Evolutionary conservation across 116 monocot species (phyloP), one percentile per base, ranked within the genome.

Genomic region (Iris pallida): DNA sequence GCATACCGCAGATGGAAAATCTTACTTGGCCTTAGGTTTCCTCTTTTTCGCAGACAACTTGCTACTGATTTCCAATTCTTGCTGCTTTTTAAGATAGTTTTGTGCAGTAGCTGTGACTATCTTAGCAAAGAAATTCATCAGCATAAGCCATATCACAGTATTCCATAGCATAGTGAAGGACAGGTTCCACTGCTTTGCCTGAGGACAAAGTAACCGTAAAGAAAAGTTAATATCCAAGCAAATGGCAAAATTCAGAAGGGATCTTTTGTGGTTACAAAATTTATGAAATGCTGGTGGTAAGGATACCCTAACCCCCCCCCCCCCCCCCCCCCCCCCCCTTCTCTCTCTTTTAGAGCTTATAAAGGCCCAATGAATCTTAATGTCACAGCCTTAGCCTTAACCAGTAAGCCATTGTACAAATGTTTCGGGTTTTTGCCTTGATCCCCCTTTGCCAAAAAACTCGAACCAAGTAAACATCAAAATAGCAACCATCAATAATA

Each of bases 71-170:
- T 89, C 86, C 59, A 75, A 13, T 15, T 97, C 87, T 47, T 92
- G 97, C 55, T 83, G 80, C 56, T 73, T 75, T 67, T 69, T 87
- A 52, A 92, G 81, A 53, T 87, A 81, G 41, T 68, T 71, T 52
- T 87, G 92, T 19, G 97, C 97, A n/a, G 89, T 92, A 40, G 85
- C 73, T 7, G 81, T 83, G 43, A 97, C 73, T 61, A 97, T 97
- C 49, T 90, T 92, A 6, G 59, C 72, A 17, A 87, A 85, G 75
- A 89, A 92, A 73, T 92, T 89, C 45, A 90, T 40, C 6, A 97
- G 73, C 83, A 92, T 82, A 16, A 92, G 57, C 92, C 97, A 97
- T 16, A 97, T 76, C 8, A 97, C 20, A 9, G 81, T 73, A 63
- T 92, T 97, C 97, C 97, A 97, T 16, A 92, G 68, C 49, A 81